Base-by-base conservation (phyloP, 2,329 filamentous ascomycete species). In the Acrocalymma vagum region DNA sequence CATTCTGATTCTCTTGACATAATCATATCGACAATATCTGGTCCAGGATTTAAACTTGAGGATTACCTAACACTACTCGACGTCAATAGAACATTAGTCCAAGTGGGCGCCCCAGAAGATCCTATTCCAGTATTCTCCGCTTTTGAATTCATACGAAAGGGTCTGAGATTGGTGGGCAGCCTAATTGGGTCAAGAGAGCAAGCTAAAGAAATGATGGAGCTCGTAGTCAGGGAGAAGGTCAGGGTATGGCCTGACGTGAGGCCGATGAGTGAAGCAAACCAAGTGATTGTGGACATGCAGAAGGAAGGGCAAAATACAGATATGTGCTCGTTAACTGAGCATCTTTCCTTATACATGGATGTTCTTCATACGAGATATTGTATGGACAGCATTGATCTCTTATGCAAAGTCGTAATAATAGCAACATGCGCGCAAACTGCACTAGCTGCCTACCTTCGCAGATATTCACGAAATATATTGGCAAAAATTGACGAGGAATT, bases 61-160 rank as follows among this genome's bases (percentile, higher is more conserved):
- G 70, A 80, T 30, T 89, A 88, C 65, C 72, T 90, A 40, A 57
- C 70, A 10, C 73, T 90, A 7, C 72, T 89, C 22, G 75, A 78
- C 43, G 69, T 76, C 11, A 77, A 81, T 32, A 85, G 86, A 5
- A 75, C 74, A 10, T 83, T 87, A 53, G 78, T 87, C 41, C 83
- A 87, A 66, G 77, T 90, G 32, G 86, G 85, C 18, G 80, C 80
- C 1, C 86, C 86, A 0, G 86, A 90, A 56, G 69, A 73, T 65
- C 48, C 79, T 25, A 35, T 63, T 52, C 74, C 82, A 51, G 58
- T 65, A 32, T 72, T 83, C 45, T 78, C 79, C 3, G 79, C 80
- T 58, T 66, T 77, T 73, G 70, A 72, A 0, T 51, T 87, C 22
- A 58, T 87, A 14, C 17, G 63, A 10, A 77, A 79, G 51, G 85